Conservation (phyloP, 2,329 filamentous ascomycete genomes). For the Colletotrichum tropicale region DNA sequence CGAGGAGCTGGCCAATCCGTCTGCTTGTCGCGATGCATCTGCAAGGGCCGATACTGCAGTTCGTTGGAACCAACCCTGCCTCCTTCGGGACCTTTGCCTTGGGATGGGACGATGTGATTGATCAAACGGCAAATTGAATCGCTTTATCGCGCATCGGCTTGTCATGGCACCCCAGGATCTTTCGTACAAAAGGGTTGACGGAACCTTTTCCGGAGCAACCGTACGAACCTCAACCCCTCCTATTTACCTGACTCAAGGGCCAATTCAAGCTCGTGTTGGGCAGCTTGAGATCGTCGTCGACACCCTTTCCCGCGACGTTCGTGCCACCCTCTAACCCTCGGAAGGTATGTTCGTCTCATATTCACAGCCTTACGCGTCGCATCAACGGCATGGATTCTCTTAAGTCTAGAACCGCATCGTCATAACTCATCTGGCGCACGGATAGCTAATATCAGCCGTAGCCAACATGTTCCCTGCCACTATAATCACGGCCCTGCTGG, state of each 20-base stretch:
- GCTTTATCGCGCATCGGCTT: not conserved
- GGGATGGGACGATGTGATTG: not conserved
- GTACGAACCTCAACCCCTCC: not conserved
- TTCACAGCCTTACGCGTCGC: not conserved
- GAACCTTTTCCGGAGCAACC: slow-evolving; percentile 1
- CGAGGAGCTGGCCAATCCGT: not conserved
- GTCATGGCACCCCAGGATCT: not conserved
- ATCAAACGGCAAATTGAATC: not conserved
- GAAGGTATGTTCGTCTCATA: not conserved
- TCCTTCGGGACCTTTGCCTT: not conserved
- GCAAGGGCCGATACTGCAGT: not conserved
- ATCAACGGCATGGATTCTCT: not conserved
- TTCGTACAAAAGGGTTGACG: slow-evolving; percentile 1
- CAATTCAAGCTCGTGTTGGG: not conserved
- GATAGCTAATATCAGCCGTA: not conserved
- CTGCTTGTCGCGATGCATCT: not conserved
- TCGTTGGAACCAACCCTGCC: not conserved
- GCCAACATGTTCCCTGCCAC: not conserved
- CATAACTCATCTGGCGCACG: not conserved
- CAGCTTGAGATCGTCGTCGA: not conserved
- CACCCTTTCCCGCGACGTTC: not conserved
- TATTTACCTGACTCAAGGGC: not conserved
- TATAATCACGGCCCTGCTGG: not conserved
- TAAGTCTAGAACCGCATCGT: not conserved
- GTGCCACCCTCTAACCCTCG: not conserved